Evolutionary conservation across 2,329 filamentous ascomycete genomes (phyloP), one percentile per base, ranked within the genome.

Genomic region (Paradendryphiella salina): DNA sequence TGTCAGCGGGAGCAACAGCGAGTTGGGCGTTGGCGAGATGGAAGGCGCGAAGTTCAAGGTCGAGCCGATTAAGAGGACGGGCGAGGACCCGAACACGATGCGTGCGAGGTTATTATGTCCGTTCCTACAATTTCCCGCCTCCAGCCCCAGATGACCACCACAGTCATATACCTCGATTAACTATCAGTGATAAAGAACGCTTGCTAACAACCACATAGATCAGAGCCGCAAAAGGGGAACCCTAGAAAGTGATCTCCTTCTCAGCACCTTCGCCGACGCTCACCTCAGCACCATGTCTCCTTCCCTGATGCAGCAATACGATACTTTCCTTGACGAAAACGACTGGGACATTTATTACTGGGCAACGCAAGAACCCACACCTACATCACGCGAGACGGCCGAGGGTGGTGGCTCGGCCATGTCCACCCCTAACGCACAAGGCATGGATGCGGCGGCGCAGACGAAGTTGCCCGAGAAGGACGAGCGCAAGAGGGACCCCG

Each of bases 321-420:
- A 97, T 73, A 79, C 82, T 21, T 95, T 99, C 79, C 85, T 99
- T 49, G 94, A 99, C 75, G 94, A 99, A 77, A 99, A 99, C 75
- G 94, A 99, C 78, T 99, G 94, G 94, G 94, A 99, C 73, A 96
- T 99, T 56, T 99, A 99, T 81, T 99, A 99, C 81, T 99, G 94
- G 94, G 90, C 89, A 3, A 99, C 94, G 13, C 94, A 99, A 75
- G 85, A 90, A 63, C 80, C 86, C 10, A 76, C 82, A 4, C 77
- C 80, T 1, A 82, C 82, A n/a, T 81, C 84, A 28, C 73, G 79
- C 45, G 79, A 83, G 50, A 79, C 79, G 38, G 79, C 81, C 4
- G 81, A 84, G 59, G 79, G 81, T 21, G 76, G 74, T 20, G 75
- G 74, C n/a, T 66, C 75, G 2, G 73, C 73, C 10, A 57, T 74